Base-by-base conservation (phyloP, 768 basidiomycete genomes). In the Amanita rimosa region DNA sequence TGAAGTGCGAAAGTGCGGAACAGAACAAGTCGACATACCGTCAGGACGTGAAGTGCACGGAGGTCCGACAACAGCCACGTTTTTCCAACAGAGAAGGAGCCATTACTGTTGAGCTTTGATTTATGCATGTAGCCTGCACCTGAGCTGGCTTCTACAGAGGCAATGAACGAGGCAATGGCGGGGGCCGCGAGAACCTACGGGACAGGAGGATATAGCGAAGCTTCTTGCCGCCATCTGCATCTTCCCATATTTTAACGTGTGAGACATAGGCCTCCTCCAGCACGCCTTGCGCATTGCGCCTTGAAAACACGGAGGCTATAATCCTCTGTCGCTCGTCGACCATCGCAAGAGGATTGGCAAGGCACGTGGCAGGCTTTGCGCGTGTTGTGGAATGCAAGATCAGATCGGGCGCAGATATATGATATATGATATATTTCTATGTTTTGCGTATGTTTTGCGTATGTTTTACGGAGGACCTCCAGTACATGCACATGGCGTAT, bases 81-180 rank as follows among this genome's bases (percentile, higher is more conserved):
- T 70, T 99, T 99, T 5, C 96, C 96, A 42, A 98, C 90, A 6
- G 92, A 96, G 65, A 95, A 98, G 0, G 90, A 78, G 29, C 88
- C 85, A 60, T 97, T 98, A 37, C 84, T 82, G 62, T 99, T 98
- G 54, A 90, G 69, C 67, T 98, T 98, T 1, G 94, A 92, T 67
- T 99, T 99, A 76, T 99, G 94, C 16, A 99, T 77, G 62, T 82
- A 79, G 1, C 83, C 83, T 41, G 70, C 65, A 21, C 81, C 79
- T 54, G 76, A 76, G 52, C 62, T 67, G 3, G 81, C 70, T 68
- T 81, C 85, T 86, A 58, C 16, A 39, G 43, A 38, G 22, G 42
- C 37, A 51, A 60, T 47, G 37, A 51, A 50, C 37, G 33, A 43
- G 46, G 43, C 17, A 49, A 6, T 40, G 22, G 26, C 1, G 50